Evolutionary conservation across 2,329 filamentous ascomycete species (phyloP), one percentile per base, ranked within the genome.

Genomic region (Colletotrichum costaricense): DNA sequence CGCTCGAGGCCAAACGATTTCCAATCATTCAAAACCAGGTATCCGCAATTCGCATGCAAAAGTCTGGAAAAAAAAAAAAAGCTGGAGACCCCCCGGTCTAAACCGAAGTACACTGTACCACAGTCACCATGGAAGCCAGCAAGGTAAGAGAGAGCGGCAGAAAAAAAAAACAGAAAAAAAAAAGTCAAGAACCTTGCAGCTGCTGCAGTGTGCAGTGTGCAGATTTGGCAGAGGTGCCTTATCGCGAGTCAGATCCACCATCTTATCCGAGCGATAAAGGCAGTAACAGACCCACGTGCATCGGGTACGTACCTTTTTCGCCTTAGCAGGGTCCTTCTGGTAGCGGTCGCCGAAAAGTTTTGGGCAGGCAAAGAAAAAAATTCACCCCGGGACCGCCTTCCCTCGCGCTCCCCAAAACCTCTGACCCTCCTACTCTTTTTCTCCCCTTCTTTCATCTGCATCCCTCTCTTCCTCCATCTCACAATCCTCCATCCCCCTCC

Each of bases 381-480:
- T 69, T 75, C 56, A 62, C 66, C 67, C 74, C 42, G 46, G 63
- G 28, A 35, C 63, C 69, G 62, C 65, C 67, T 63, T 73, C 63
- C 65, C 63, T 71, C 49, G 54, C 64, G 66, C 35, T 56, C 65
- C 68, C 70, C 64, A 67, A 66, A 67, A 74, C 71, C 58, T 74
- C 33, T 57, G 28, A 63, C 69, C 65, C 55, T 69, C 67, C 72
- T 70, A 30, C 68, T 65, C 49, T 35, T 54, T 46, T 54, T 66
- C 54, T 67, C 35, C 59, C 46, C 26, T 69, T 58, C 57, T 49
- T 30, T 67, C 69, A 57, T 73, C 55, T 49, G 63, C 72, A 72
- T 75, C 74, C 66, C 67, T 74, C 71, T 60, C 49, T 38, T 69
- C 42, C 69, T 63, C 63, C 72, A 74, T 68, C 69, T 63, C 60